A percentile compares a stretch with the other conserved stretches of the same genome.
phyloP scores from a whole-genome alignment of 257 asterid genomes.

The Cruciata laevipes region DNA sequence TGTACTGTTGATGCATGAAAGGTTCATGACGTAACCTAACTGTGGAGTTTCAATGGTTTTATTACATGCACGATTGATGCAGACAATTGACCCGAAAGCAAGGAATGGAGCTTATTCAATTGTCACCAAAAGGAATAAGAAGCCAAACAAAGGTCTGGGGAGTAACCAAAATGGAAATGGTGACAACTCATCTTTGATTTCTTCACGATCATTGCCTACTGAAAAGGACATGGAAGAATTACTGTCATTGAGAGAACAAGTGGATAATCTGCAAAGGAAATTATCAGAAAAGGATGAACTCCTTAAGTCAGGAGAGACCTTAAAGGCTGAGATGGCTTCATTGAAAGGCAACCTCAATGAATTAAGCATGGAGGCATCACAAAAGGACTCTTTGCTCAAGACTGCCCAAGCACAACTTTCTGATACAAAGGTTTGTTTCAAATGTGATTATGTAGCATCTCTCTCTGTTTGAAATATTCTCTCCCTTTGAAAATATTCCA shows the following conservation, averaged over 20 bases:
- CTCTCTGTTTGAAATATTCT: not conserved
- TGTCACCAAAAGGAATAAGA: constrained; percentile 45
- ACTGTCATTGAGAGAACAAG: constrained; percentile 53
- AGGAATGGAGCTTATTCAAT: constrained; percentile 43
- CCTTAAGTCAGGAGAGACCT: constrained; percentile 53
- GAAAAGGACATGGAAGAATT: constrained; percentile 83
- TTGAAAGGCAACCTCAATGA: constrained; percentile 41
- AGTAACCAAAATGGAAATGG: constrained; percentile 35
- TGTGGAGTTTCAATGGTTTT: constrained; percentile 7
- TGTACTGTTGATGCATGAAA: not conserved
- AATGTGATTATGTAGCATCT: not conserved
- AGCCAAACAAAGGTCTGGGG: constrained; percentile 30
- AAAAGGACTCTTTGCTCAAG: constrained; percentile 61
- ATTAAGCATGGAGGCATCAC: constrained; percentile 45
- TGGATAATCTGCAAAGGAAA: constrained; percentile 61
- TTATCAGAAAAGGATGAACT: constrained; percentile 79
- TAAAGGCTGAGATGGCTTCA: constrained; percentile 53
- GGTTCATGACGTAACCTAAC: not conserved
- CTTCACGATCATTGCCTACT: constrained; percentile 47
- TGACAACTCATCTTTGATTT: constrained; percentile 43
- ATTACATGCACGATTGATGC: constrained; percentile 28
- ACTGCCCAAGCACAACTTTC: constrained; percentile 75
- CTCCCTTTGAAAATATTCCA: not conserved
- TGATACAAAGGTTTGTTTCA: constrained; percentile 61
- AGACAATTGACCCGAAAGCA: constrained; percentile 49